Evolutionary conservation across 352 stramenopile species (phyloP), one percentile per base, ranked within the genome.

Genomic region (Phytopythium boreale): DNA sequence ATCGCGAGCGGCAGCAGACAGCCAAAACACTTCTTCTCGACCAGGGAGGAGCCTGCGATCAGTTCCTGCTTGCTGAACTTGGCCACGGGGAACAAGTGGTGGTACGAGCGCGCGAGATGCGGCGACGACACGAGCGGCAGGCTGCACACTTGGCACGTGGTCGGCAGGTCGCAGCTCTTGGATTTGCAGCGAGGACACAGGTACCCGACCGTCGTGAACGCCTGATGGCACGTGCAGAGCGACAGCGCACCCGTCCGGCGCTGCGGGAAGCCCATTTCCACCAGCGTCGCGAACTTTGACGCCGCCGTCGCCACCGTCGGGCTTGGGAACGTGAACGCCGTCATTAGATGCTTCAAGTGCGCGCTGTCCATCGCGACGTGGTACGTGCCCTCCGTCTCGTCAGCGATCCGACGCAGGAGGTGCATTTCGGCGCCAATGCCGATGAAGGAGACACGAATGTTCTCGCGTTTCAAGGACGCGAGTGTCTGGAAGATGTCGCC

Each of bases 41-140:
- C 55, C 44, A 82, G 61, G 11, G 60, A 39, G 8, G 67, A 59
- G 4, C 62, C 63, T 11, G 59, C 34, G 47, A 70, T 63, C 43
- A 89, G 53, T 19, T 76, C 70, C 12, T 72, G 81, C 72, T 97
- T 93, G 17, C 87, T 69, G 77, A 99, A 99, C 52, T 95, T 96
- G 56, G 86, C 79, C 11, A 99, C 92, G 4, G 97, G 97, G 69
- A 99, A 99, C 57, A 99, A 84, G 77, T 99, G 97, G 74, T 99
- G 97, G 80, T 99, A 99, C 8, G 92, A 98, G 24, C 97, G 82
- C 63, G 97, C 96, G 19, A 99, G 83, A 71, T 99, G 97, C n/a
- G 97, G 95, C 44, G 96, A 98, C 59, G 97, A 92, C 36, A 95
- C 96, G n/a, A 99, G 80, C 64, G 97, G 93, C 57, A 99, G 71